Evolutionary conservation across 805 yeast genomes (phyloP).

Genomic region (Komagataella populi): DNA sequence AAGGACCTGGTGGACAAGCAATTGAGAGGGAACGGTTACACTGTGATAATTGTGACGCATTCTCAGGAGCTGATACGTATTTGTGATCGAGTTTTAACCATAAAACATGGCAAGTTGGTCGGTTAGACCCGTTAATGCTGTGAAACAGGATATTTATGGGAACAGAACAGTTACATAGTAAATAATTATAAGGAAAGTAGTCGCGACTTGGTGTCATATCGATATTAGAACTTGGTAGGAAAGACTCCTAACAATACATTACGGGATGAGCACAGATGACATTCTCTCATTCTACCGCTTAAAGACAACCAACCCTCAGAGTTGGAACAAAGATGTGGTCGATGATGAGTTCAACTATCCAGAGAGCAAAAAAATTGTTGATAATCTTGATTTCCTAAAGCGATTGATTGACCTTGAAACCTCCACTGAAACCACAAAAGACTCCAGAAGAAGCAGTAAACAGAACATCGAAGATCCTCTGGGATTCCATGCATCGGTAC

Average conservation of each 20-base stretch:
- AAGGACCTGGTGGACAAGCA: conserved; percentile 28
- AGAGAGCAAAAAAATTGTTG: conserved; percentile 1
- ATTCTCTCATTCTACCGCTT: conserved; percentile 26
- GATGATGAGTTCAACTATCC: conserved; percentile 4
- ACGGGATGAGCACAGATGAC: neutral
- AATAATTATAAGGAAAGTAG: neutral
- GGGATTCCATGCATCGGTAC: conserved; percentile 33
- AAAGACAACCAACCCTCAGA: conserved; percentile 24
- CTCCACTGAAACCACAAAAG: neutral
- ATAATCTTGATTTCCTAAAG: conserved; percentile 4
- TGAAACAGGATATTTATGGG: too few relatives aligned
- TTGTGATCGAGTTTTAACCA: neutral
- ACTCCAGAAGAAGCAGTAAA: neutral
- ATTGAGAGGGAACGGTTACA: conserved; percentile 23
- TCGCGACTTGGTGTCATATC: neutral
- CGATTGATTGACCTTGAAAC: conserved; percentile 2
- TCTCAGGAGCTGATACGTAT: conserved; percentile 29
- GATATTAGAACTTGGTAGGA: neutral
- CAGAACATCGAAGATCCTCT: conserved; percentile 31
- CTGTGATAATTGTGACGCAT: conserved; percentile 28
- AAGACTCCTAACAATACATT: neutral
- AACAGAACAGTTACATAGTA: too few relatives aligned
- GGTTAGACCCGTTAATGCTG: neutral
- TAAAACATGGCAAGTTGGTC: neutral
- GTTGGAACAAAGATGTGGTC: conserved; percentile 6